A percentile compares a stretch with the other conserved stretches of the same genome.
These are phyloP conservation scores for Carallia brachiata DNA, from an alignment of 345 rosid genomes.

Conservation along the genomic window DNA sequence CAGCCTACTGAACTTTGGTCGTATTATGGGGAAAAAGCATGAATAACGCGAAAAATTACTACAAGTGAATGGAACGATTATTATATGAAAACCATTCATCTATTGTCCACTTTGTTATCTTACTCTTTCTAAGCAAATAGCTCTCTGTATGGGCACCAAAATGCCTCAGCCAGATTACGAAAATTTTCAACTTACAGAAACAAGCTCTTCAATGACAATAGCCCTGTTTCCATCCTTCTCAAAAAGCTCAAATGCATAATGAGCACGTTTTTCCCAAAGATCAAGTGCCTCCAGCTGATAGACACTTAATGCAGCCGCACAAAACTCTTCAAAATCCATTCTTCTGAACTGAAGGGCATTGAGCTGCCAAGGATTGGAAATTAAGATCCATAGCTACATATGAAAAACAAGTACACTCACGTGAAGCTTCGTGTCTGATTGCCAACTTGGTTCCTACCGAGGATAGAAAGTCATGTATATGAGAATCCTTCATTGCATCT, in stretches of 20 bases:
- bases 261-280: conserved; percentile 84
- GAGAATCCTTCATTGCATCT: conserved; percentile 88
- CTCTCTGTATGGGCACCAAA: not conserved
- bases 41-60: too few species aligned
- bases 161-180: not conserved
- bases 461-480: conserved; percentile 64
- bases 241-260: conserved; percentile 76
- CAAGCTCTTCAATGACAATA: conserved; percentile 87
- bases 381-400: conserved; percentile 4
- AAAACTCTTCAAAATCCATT: conserved; percentile 95
- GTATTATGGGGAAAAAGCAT: too few species aligned
- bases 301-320: conserved; percentile 88
- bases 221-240: conserved; percentile 91
- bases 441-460: conserved; percentile 41
- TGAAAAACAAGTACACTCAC: conserved; percentile 7
- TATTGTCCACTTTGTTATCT: not conserved
- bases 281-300: conserved; percentile 92
- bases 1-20: too few species aligned
- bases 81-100: not conserved
- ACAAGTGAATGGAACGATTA: too few species aligned
- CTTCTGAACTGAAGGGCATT: conserved; percentile 79
- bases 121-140: too few species aligned
- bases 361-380: conserved; percentile 51
- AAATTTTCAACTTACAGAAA: conserved; percentile 57
- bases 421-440: conserved; percentile 11